Percentiles rank a stretch among this genome's conserved stretches.
phyloP scores from a whole-genome alignment of 192 early-diverging fungal genomes.

The Coemansia sp. region DNA sequence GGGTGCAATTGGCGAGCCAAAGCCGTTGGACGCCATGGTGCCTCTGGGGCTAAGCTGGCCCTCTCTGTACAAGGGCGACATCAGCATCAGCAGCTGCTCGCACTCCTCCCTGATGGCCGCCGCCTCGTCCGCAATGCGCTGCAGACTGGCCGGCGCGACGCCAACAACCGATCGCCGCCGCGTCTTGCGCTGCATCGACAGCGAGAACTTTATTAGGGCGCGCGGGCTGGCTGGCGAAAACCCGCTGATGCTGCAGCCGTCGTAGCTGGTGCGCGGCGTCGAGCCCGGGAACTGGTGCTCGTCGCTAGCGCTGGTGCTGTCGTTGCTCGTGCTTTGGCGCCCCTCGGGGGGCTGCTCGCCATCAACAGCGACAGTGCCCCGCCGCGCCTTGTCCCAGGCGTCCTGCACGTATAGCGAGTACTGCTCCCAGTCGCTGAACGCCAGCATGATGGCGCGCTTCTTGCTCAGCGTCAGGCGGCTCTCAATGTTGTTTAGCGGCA shows the following conservation, averaged over 20 bases:
- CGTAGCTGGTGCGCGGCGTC: conserved; percentile 15
- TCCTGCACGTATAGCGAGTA: conserved; percentile 52
- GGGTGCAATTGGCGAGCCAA: not conserved
- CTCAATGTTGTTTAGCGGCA: conserved; percentile 28
- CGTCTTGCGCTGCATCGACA: conserved; percentile 36
- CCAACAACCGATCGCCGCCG: conserved; percentile 49
- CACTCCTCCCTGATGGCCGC: conserved; percentile 34
- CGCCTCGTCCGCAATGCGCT: conserved; percentile 48
- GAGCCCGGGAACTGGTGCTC: too few relatives aligned
- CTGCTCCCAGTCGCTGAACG: conserved; percentile 54
- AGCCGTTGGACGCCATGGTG: conserved; percentile 5
- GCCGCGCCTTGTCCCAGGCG: conserved; percentile 46
- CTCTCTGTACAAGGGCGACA: conserved; percentile 48
- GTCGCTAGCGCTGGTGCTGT: conserved; percentile 4
- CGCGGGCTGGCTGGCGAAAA: conserved; percentile 9
- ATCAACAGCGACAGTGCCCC: conserved; percentile 33
- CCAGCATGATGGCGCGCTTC: conserved; percentile 52
- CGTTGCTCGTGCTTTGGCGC: conserved; percentile 28
- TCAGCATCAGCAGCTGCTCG: conserved; percentile 40
- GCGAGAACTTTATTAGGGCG: conserved; percentile 25
- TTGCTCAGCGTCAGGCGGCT: conserved; percentile 46
- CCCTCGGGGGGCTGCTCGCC: conserved; percentile 23
- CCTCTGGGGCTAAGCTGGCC: conserved; percentile 23
- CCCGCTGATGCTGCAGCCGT: conserved; percentile 14
- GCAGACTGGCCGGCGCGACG: conserved; percentile 45